These are phyloP conservation scores for Juncus effusus DNA, from an alignment of 176 grass and related monocot genomes.

Conservation along the genomic window DNA sequence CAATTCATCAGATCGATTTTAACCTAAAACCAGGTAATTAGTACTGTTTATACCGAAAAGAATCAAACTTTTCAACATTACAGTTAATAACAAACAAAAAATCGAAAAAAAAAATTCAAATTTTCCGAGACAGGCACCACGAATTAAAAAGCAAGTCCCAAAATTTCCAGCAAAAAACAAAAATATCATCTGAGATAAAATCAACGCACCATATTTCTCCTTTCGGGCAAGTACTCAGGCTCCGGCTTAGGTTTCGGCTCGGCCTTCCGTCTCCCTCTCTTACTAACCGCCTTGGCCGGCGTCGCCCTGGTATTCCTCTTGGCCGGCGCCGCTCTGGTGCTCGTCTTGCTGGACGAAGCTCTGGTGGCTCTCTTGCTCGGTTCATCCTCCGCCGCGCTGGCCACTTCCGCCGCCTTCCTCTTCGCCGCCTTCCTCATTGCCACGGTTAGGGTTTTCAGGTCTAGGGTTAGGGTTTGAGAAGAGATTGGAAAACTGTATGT, in stretches of 20 bases:
- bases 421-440: constrained; percentile 42
- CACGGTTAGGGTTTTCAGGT: constrained; percentile 20
- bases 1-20: constrained; percentile 1
- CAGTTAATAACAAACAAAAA: background rate
- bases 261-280: constrained; percentile 34
- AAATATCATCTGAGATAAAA: background rate
- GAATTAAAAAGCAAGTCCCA: background rate
- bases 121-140: background rate
- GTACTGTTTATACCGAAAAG: background rate
- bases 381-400: background rate
- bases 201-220: constrained; percentile 46
- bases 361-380: constrained; percentile 12
- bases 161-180: background rate
- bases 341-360: constrained; percentile 3
- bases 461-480: constrained; percentile 46
- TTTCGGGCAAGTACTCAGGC: constrained; percentile 51
- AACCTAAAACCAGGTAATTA: background rate
- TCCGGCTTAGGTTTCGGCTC: constrained; percentile 43
- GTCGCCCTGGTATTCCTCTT: constrained; percentile 2
- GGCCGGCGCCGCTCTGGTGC: constrained; percentile 8
- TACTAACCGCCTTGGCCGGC: constrained; percentile 5
- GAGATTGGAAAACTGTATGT: constrained; percentile 24
- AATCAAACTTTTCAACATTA: background rate
- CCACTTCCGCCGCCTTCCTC: constrained; percentile 24
- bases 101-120: constrained; percentile 9